Conservation (phyloP, 306 rosid species). For the Trichosanthes truncata region DNA sequence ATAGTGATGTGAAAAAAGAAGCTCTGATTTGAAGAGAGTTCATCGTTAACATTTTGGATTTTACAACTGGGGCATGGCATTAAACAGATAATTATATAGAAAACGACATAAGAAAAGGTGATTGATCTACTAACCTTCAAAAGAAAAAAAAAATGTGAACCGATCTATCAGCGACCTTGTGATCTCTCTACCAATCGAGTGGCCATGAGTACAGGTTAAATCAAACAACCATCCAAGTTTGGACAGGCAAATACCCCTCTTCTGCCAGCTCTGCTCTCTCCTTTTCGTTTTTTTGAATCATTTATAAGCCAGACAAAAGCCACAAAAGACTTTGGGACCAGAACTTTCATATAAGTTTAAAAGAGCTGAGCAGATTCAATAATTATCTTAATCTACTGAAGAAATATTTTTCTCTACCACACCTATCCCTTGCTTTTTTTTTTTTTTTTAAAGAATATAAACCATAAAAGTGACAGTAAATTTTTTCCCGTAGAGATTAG, state of each 20-base stretch:
- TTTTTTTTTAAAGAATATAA: not conserved
- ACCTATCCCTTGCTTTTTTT: not conserved
- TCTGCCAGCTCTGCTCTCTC: slow-evolving; percentile 28
- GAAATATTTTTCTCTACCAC: not conserved
- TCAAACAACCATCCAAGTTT: slow-evolving; percentile 13
- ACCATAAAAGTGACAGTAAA: not conserved
- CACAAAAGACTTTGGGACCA: slow-evolving; percentile 12
- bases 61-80: not conserved
- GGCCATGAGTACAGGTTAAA: slow-evolving; percentile 7
- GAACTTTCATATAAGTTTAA: not conserved
- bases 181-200: not conserved
- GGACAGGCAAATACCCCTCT: slow-evolving; percentile 15
- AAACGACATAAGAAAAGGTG: not conserved
- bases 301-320: slow-evolving; percentile 19
- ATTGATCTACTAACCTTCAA: not conserved
- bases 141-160: not conserved
- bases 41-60: not conserved
- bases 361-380: slow-evolving; percentile 17
- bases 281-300: slow-evolving; percentile 3
- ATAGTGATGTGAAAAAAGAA: not conserved
- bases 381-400: not conserved
- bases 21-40: slow-evolving; percentile 6
- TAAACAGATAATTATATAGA: not conserved
- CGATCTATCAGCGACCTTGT: not conserved
- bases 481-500: not conserved